Evolutionary conservation across 495 filamentous ascomycete species (phyloP).

Genomic region (Penicillium longicatenatum): DNA sequence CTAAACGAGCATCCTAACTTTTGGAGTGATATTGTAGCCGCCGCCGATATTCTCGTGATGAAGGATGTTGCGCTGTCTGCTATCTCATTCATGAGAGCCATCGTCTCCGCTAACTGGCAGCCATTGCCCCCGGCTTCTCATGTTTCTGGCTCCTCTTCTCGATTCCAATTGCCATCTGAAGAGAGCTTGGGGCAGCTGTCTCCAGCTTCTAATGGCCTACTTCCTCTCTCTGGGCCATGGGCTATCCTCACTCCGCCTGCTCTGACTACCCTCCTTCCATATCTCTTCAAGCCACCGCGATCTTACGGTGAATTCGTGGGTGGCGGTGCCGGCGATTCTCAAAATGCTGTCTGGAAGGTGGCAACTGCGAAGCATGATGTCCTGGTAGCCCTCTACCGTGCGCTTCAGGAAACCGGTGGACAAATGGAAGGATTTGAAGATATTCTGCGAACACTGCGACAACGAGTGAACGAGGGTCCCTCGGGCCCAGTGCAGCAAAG

Average conservation of each 20-base stretch:
- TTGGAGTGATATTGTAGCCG: conserved; percentile 53
- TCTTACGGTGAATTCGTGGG: conserved; percentile 60
- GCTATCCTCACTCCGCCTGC: conserved; percentile 56
- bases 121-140: conserved; percentile 28
- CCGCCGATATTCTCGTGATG: conserved; percentile 60
- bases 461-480: conserved; percentile 48
- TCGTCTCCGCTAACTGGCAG: conserved; percentile 60
- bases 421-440: conserved; percentile 43
- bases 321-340: conserved; percentile 57
- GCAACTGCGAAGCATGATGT: conserved; percentile 62
- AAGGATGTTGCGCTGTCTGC: conserved; percentile 60
- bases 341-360: conserved; percentile 60
- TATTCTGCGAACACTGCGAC: conserved; percentile 44
- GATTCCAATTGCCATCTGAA: conserved; percentile 48
- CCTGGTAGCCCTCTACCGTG: conserved; percentile 45
- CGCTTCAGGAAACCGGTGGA: conserved; percentile 32
- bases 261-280: conserved; percentile 55
- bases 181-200: conserved; percentile 38
- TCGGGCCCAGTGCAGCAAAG: conserved; percentile 38
- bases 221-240: conserved; percentile 50
- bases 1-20: conserved; percentile 49
- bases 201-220: conserved; percentile 35
- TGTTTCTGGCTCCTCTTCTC: conserved; percentile 24
- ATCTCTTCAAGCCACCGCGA: conserved; percentile 59
- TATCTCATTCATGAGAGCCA: conserved; percentile 51